These are phyloP conservation scores for Nepenthes gracilis DNA, from an alignment of 148 eudicot species.

Conservation along the genomic window DNA sequence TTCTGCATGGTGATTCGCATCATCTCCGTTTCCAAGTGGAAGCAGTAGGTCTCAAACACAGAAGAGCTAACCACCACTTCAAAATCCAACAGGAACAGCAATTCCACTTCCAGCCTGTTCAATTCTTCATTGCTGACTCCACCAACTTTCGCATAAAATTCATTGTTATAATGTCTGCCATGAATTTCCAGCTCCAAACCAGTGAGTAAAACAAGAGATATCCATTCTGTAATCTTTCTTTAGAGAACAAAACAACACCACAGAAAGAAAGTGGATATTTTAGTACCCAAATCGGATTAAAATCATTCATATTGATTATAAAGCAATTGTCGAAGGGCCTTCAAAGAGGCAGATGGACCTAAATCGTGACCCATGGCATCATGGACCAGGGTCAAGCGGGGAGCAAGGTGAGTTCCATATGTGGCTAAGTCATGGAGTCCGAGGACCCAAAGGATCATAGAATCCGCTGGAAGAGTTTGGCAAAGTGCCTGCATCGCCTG, in stretches of 20 bases:
- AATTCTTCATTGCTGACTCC: slow-evolving; percentile 77
- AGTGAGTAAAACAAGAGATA: too few species aligned
- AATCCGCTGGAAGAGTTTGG: too few species aligned
- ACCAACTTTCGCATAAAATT: slow-evolving; percentile 84
- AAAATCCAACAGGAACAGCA: slow-evolving; percentile 74
- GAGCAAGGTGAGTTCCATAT: neutral
- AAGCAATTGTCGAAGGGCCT: too few species aligned
- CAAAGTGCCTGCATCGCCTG: too few species aligned
- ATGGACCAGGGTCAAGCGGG: too few species aligned
- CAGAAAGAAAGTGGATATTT: neutral
- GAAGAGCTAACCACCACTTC: slow-evolving; percentile 52
- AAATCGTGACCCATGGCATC: too few species aligned
- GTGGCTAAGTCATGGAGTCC: neutral
- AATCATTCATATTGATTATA: too few species aligned
- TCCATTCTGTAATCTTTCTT: neutral
- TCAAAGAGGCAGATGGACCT: too few species aligned
- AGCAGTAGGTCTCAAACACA: slow-evolving; percentile 79
- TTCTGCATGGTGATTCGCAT: slow-evolving; percentile 4
- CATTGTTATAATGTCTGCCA: slow-evolving; percentile 80
- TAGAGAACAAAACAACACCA: neutral
- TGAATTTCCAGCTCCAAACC: neutral
- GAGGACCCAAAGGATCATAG: too few species aligned
- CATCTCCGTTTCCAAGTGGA: slow-evolving; percentile 69
- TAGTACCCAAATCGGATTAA: too few species aligned
- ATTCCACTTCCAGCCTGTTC: slow-evolving; percentile 72